A percentile compares a stretch with the other conserved stretches of the same genome.
phyloP scores from a whole-genome alignment of 78 protist species.

The Emiliania huxleyi region DNA sequence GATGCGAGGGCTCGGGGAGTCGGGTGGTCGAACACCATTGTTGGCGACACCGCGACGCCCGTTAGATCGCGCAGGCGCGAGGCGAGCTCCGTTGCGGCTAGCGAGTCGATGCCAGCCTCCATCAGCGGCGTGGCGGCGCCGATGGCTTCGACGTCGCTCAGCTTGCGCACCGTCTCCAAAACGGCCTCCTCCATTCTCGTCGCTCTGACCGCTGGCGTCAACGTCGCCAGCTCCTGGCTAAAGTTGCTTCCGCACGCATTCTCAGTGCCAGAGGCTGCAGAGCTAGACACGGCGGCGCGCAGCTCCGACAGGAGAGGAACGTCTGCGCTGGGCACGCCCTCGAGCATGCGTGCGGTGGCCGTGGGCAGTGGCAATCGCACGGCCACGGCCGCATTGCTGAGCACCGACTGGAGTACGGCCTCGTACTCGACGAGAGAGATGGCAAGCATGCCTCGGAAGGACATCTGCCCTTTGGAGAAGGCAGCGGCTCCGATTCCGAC shows the following conservation, averaged over 20 bases:
- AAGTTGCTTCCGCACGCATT: too few relatives aligned
- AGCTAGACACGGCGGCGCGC: too few relatives aligned
- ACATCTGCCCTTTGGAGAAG: not conserved
- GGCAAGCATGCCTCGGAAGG: not conserved
- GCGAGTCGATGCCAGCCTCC: slow-evolving; percentile 10
- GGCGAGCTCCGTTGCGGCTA: not conserved
- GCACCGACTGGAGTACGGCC: too few relatives aligned
- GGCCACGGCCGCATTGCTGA: too few relatives aligned
- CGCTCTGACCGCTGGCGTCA: not conserved
- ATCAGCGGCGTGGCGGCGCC: not conserved
- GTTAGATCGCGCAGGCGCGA: not conserved
- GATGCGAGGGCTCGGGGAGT: not conserved
- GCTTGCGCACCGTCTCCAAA: not conserved
- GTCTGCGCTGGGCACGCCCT: too few relatives aligned
- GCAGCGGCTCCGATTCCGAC: not conserved
- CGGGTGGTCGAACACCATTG: not conserved
- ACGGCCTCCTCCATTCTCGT: not conserved
- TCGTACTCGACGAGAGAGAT: not conserved
- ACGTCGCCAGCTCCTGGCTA: too few relatives aligned
- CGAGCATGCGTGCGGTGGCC: too few relatives aligned
- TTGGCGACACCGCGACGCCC: not conserved
- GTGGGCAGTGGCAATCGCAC: too few relatives aligned
- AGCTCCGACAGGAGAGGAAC: too few relatives aligned
- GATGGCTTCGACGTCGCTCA: not conserved
- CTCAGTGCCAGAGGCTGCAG: too few relatives aligned